Percentiles rank a stretch among this genome's conserved stretches.
These are phyloP conservation scores for Solanum lycopersicoides DNA, from an alignment of 257 asterid species.

Conservation along the genomic window DNA sequence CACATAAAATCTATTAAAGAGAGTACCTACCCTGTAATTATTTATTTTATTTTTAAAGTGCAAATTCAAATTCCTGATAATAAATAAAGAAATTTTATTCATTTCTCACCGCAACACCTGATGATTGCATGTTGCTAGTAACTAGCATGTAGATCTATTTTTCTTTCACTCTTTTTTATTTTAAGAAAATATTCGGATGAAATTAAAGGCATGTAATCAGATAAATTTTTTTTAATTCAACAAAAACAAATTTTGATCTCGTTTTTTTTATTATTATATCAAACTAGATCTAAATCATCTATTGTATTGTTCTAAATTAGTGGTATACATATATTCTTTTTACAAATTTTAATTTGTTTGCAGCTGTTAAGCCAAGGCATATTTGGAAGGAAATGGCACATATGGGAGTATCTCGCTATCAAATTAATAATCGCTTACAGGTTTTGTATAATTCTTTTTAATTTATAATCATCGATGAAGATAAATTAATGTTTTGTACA, in stretches of 20 bases:
- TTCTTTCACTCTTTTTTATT: too few relatives aligned
- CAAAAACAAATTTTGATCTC: too few relatives aligned
- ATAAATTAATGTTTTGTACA: not conserved
- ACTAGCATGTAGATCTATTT: too few relatives aligned
- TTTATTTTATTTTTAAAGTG: not conserved
- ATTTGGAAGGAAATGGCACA: not conserved
- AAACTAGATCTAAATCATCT: too few relatives aligned
- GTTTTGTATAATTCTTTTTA: not conserved
- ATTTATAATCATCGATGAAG: not conserved
- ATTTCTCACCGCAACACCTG: not conserved
- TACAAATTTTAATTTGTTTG: not conserved
- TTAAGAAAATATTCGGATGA: too few relatives aligned
- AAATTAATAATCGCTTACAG: not conserved
- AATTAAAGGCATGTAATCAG: too few relatives aligned
- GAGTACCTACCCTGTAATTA: not conserved
- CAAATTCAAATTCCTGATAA: not conserved
- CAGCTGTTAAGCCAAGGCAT: not conserved
- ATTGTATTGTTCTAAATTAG: not conserved
- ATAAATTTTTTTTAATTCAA: too few relatives aligned
- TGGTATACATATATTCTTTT: not conserved
- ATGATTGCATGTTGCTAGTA: not conserved
- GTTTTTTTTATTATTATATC: too few relatives aligned
- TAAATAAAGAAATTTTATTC: not conserved
- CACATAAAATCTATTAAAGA: not conserved
- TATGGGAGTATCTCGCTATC: not conserved